These are phyloP conservation scores for Microbotryum intermedium DNA, from an alignment of 1,284 basidiomycete genomes.

Conservation along the genomic window DNA sequence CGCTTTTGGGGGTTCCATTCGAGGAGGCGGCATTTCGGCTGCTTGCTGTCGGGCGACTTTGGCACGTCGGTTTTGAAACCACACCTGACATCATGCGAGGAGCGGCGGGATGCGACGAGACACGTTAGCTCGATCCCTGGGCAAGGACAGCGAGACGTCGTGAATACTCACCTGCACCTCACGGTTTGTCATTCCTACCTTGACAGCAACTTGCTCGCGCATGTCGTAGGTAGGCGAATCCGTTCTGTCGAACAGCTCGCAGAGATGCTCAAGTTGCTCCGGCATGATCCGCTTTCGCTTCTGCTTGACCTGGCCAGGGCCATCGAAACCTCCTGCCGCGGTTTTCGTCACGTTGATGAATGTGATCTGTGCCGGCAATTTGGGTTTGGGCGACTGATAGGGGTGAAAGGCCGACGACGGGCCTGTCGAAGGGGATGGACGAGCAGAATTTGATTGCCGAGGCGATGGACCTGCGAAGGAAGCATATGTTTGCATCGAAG, in stretches of 20 bases:
- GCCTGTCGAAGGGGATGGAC: background rate
- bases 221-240: slow-evolving; percentile 33
- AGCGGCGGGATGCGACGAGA: background rate
- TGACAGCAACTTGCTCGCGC: slow-evolving; percentile 23
- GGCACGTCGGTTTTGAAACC: slow-evolving; percentile 36
- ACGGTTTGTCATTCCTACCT: slow-evolving; percentile 33
- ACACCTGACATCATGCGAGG: slow-evolving; percentile 22
- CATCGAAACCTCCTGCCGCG: background rate
- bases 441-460: background rate
- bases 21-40: background rate
- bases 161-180: slow-evolving; percentile 30
- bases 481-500: background rate
- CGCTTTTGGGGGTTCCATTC: background rate
- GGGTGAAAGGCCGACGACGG: slow-evolving; percentile 1
- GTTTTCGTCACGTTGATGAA: slow-evolving; percentile 14
- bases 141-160: background rate
- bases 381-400: slow-evolving; percentile 5
- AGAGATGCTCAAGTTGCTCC: slow-evolving; percentile 28
- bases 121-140: background rate
- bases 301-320: slow-evolving; percentile 6
- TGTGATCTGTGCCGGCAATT: background rate
- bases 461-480: too few species aligned
- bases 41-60: slow-evolving; percentile 28
- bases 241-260: slow-evolving; percentile 29
- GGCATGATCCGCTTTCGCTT: slow-evolving; percentile 34